phyloP scores from a whole-genome alignment of 2,329 filamentous ascomycete species.

The Cordyceps sp. region DNA sequence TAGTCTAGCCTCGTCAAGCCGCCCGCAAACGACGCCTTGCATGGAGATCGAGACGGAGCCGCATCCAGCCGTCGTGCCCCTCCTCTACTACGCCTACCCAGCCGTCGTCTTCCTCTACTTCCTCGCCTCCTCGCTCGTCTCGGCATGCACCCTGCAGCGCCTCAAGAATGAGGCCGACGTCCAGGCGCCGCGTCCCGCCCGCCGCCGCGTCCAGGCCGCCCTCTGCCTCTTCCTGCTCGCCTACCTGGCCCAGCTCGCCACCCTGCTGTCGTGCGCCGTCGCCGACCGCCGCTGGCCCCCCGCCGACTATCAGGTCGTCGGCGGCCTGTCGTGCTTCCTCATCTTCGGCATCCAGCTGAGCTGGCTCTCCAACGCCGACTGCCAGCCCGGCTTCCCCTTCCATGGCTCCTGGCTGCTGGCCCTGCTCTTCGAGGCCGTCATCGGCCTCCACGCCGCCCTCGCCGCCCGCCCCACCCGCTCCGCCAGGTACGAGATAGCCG shows the following conservation, averaged over 20 bases:
- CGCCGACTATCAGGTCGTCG: conserved; percentile 34
- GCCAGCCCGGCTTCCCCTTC: conserved; percentile 41
- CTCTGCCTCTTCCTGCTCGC: conserved; percentile 25
- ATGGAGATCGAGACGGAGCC: conserved; percentile 4
- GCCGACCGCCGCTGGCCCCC: conserved; percentile 20
- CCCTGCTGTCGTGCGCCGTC: conserved; percentile 19
- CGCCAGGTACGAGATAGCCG: conserved; percentile 8
- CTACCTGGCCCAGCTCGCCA: conserved; percentile 29
- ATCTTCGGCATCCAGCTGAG: conserved; percentile 46
- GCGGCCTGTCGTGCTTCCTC: conserved; percentile 42
- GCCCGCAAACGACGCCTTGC: conserved; percentile 4
- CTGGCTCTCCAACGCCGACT: conserved; percentile 30
- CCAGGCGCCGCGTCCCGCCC: conserved; percentile 6
- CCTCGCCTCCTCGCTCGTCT: conserved; percentile 29
- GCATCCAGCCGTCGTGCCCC: conserved; percentile 16
- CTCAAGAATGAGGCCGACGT: conserved; percentile 9
- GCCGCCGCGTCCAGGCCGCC: conserved; percentile 19
- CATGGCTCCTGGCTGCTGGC: conserved; percentile 45
- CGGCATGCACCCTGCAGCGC: conserved; percentile 36
- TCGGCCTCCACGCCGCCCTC: conserved; percentile 16
- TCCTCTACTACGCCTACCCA: conserved; percentile 43
- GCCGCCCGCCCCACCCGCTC: conserved; percentile 1
- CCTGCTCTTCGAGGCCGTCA: conserved; percentile 34
- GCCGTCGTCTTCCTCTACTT: conserved; percentile 40
- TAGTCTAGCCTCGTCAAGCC: neutral